A percentile compares a stretch with the other conserved stretches of the same genome.
Evolutionary conservation across 202 grass and related monocot species (phyloP).

Genomic region (Digitaria exilis): DNA sequence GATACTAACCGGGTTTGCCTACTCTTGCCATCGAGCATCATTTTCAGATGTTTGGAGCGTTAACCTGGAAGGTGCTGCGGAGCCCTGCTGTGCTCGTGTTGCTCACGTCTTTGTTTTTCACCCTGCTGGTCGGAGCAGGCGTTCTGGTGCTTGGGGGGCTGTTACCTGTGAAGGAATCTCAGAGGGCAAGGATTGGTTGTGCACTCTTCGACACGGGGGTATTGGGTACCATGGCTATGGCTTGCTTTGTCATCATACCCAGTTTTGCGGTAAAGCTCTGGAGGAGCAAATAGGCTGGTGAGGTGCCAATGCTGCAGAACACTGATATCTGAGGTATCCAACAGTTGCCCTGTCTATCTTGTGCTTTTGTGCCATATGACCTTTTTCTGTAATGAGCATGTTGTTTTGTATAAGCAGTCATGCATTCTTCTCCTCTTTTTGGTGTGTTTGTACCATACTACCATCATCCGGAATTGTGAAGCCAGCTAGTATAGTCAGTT

Average conservation of each 20-base stretch:
- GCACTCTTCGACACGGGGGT: not conserved
- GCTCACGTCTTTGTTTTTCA: not conserved
- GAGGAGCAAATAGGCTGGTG: not conserved
- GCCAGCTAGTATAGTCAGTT: not conserved
- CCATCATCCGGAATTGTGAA: not conserved
- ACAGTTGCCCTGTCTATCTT: not conserved
- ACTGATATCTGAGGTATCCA: slow-evolving; percentile 2
- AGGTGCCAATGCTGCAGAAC: not conserved
- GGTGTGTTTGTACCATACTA: not conserved
- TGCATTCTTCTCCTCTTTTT: not conserved
- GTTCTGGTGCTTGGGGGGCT: not conserved
- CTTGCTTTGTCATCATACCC: slow-evolving; percentile 28
- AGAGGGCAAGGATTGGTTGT: not conserved
- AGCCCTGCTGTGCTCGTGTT: not conserved
- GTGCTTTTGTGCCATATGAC: not conserved
- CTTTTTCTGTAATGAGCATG: not conserved
- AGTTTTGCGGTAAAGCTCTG: not conserved
- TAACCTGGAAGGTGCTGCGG: not conserved
- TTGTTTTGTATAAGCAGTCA: not conserved
- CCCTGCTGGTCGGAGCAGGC: not conserved
- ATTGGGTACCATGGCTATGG: not conserved
- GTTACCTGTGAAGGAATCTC: not conserved
- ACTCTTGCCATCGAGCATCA: not conserved
- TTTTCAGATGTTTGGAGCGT: slow-evolving; percentile 22
- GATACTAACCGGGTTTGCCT: not conserved